phyloP scores from a whole-genome alignment of 352 stramenopile species.

The Plasmopara viticola region DNA sequence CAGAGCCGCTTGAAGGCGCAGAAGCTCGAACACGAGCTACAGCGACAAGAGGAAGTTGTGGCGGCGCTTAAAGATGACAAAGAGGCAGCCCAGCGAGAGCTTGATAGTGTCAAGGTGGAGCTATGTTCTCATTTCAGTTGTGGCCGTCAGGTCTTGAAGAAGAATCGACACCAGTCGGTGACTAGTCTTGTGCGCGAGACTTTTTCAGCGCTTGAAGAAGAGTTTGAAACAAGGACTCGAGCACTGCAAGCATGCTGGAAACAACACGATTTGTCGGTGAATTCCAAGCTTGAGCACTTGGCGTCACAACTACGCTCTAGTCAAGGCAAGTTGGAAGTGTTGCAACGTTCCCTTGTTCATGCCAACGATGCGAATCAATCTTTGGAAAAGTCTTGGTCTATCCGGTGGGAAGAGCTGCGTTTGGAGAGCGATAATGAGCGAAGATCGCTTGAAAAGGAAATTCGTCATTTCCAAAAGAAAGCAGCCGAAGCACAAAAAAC shows the following conservation, averaged over 20 bases:
- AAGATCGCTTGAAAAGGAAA: conserved; percentile 37
- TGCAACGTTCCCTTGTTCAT: conserved; percentile 38
- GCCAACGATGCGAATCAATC: conserved; percentile 40
- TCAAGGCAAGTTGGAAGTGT: conserved; percentile 25
- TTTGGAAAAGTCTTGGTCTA: conserved; percentile 34
- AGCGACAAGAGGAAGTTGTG: conserved; percentile 25
- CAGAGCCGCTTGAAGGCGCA: conserved; percentile 18
- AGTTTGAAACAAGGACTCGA: no score
- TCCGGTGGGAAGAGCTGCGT: conserved; percentile 39
- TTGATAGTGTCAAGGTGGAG: conserved; percentile 36
- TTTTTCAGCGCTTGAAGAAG: conserved; percentile 2
- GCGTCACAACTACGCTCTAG: neutral
- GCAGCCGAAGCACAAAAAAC: conserved; percentile 26
- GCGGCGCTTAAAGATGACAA: conserved; percentile 28
- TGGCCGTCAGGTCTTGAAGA: conserved; percentile 5
- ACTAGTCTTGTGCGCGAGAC: conserved; percentile 29
- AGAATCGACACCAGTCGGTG: conserved; percentile 7
- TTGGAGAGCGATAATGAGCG: conserved; percentile 35
- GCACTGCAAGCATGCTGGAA: no score
- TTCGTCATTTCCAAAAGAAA: conserved; percentile 33
- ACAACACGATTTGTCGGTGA: no score
- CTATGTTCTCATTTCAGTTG: conserved; percentile 24
- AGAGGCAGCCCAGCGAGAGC: conserved; percentile 25
- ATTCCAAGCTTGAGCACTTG: no score
- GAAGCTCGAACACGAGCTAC: conserved; percentile 36